Conservation (phyloP, 148 eudicot species). For the Pouteria glomerata region DNA sequence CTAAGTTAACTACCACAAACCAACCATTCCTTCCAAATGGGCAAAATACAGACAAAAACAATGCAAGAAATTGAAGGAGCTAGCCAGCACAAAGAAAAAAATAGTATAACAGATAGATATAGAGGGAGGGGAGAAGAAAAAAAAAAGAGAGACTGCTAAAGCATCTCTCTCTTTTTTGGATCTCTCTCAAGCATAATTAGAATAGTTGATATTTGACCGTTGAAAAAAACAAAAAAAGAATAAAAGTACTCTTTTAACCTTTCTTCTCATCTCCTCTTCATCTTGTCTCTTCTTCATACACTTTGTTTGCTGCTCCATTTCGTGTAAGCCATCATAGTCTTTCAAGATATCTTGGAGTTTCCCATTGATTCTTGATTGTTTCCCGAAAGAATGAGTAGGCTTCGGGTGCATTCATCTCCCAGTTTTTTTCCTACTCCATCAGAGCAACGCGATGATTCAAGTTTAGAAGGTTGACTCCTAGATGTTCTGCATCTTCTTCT, state of each 20-base stretch:
- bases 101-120: background rate
- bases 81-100: background rate
- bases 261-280: background rate
- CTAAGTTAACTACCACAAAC: conserved; percentile 17
- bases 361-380: background rate
- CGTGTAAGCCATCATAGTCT: background rate
- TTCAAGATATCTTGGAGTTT: background rate
- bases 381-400: conserved; percentile 37
- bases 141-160: conserved; percentile 14
- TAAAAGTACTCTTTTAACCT: too few relatives aligned
- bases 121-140: conserved; percentile 1
- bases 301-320: background rate
- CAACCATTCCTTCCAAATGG: conserved; percentile 11
- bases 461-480: conserved; percentile 62
- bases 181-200: conserved; percentile 14
- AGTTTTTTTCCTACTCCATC: conserved; percentile 32
- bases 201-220: background rate
- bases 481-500: background rate
- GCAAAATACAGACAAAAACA: background rate
- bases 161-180: conserved; percentile 29
- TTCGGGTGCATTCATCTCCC: conserved; percentile 54
- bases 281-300: background rate
- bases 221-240: background rate
- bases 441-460: conserved; percentile 32
- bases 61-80: background rate